Conservation (phyloP, 164 flowering plant species). For the Kingdonia uniflora region DNA sequence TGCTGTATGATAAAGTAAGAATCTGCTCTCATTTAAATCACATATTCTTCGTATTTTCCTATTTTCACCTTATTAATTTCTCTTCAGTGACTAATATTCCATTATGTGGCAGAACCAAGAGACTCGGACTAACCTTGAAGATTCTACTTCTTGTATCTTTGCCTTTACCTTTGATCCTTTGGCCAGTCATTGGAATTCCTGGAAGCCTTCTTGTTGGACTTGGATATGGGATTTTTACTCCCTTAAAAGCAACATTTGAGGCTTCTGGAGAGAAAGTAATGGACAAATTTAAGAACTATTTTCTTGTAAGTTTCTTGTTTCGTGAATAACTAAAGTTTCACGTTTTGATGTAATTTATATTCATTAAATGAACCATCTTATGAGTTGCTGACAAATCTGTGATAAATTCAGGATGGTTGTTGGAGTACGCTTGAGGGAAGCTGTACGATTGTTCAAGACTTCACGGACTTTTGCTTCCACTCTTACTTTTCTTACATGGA, state of each 20-base stretch:
- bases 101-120: constrained; percentile 48
- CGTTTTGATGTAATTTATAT: background rate
- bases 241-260: constrained; percentile 79
- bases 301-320: constrained; percentile 38
- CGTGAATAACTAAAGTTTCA: constrained; percentile 14
- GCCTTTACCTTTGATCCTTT: constrained; percentile 64
- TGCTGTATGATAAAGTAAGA: constrained; percentile 64
- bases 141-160: constrained; percentile 29
- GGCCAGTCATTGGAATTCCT: constrained; percentile 56
- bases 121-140: constrained; percentile 62
- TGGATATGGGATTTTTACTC: constrained; percentile 74
- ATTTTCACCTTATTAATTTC: no score
- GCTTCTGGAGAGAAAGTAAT: constrained; percentile 46
- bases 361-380: background rate
- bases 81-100: background rate
- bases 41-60: no score
- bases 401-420: constrained; percentile 59
- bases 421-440: constrained; percentile 58
- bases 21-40: background rate
- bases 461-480: constrained; percentile 85
- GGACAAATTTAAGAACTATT: constrained; percentile 51
- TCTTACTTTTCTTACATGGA: constrained; percentile 94
- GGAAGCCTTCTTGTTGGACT: constrained; percentile 75
- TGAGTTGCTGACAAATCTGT: background rate
- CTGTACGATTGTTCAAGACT: constrained; percentile 67